Evolutionary conservation across 2,329 filamentous ascomycete species (phyloP).

Genomic region (Clarireedia paspali): DNA sequence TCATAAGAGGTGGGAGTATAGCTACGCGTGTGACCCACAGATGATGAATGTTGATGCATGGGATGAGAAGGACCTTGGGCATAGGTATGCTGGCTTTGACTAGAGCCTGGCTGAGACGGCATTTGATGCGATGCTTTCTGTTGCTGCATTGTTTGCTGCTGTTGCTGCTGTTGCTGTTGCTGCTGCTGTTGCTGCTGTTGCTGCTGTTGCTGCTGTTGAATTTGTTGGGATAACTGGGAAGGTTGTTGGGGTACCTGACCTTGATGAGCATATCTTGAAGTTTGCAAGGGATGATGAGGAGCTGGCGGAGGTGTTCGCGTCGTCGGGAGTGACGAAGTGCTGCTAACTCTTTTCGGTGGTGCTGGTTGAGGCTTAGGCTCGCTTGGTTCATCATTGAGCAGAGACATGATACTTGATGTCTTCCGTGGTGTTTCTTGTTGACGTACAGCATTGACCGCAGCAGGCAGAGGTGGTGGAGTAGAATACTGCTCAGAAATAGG

Average conservation of each 20-base stretch:
- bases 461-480: conserved; percentile 16
- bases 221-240: conserved; percentile 8
- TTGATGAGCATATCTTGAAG: conserved; percentile 32
- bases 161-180: conserved; percentile 5
- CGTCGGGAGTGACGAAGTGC: conserved; percentile 16
- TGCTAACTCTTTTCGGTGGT: conserved; percentile 20
- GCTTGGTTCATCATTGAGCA: conserved; percentile 49
- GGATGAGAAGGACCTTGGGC: conserved; percentile 40
- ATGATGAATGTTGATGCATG: conserved; percentile 41
- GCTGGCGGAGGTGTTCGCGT: conserved; percentile 24
- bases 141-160: conserved; percentile 22
- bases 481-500: conserved; percentile 21
- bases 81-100: conserved; percentile 35
- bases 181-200: conserved; percentile 10
- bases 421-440: conserved; percentile 44
- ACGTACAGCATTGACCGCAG: conserved; percentile 35
- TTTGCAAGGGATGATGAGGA: conserved; percentile 23
- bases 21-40: conserved; percentile 24
- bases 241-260: conserved; percentile 7
- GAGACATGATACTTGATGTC: conserved; percentile 54
- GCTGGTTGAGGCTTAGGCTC: conserved; percentile 31
- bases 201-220: conserved; percentile 3
- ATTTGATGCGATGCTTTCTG: conserved; percentile 37
- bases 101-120: conserved; percentile 32
- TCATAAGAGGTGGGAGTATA: conserved; percentile 27